These are phyloP conservation scores for Scleroderma citrinum DNA, from an alignment of 768 basidiomycete genomes.

Conservation along the genomic window DNA sequence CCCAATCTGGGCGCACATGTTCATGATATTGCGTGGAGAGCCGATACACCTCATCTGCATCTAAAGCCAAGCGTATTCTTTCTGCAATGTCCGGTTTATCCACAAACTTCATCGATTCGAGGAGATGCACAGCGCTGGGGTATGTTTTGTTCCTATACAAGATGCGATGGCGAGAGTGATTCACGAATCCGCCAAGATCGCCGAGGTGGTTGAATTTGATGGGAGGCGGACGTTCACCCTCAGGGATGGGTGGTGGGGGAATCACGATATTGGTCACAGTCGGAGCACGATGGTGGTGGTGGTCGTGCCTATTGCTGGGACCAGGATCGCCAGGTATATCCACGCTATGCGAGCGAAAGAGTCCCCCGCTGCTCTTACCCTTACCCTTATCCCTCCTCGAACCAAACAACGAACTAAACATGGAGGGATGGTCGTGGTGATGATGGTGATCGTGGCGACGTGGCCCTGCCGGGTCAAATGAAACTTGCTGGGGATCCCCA, in stretches of 20 bases:
- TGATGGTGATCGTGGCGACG: too few relatives aligned
- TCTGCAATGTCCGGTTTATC: conserved; percentile 50
- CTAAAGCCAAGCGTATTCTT: conserved; percentile 41
- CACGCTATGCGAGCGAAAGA: conserved; percentile 42
- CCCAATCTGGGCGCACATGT: conserved; percentile 53
- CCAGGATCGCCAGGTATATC: conserved; percentile 12
- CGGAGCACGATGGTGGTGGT: conserved; percentile 11
- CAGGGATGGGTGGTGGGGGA: conserved; percentile 17
- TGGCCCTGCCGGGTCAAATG: conserved; percentile 12
- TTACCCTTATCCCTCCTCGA: conserved; percentile 31
- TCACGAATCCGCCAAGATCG: conserved; percentile 48
- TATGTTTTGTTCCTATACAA: conserved; percentile 49
- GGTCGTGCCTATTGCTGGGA: conserved; percentile 12
- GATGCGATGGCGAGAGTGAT: conserved; percentile 60
- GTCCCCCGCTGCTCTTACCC: conserved; percentile 30
- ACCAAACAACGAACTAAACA: conserved; percentile 17
- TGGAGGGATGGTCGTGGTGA: conserved; percentile 6
- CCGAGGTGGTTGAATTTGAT: conserved; percentile 40
- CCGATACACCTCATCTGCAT: conserved; percentile 33
- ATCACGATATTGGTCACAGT: conserved; percentile 21
- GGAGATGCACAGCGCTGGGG: conserved; percentile 69
- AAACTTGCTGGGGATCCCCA: not conserved
- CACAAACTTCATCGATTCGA: conserved; percentile 69
- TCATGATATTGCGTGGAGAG: conserved; percentile 29
- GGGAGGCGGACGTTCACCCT: conserved; percentile 13